Base-by-base conservation (phyloP, 192 early-diverging fungal species). In the Backusella liffmaniae region DNA sequence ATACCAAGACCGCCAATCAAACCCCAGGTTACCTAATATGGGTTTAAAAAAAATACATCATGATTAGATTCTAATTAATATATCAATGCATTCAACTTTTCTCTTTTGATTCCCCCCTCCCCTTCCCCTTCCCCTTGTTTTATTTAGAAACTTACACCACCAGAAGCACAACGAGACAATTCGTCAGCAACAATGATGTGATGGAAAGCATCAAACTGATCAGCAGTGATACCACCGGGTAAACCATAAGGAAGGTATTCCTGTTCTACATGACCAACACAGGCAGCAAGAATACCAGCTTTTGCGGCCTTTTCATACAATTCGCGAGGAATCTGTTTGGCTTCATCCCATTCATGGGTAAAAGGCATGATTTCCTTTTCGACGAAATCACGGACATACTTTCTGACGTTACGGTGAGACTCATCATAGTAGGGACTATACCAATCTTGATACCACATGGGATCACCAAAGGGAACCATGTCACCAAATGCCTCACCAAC, bases 311-410 rank as follows among this genome's bases (percentile, higher is more conserved):
- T 95, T 65, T 83, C 80, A 80, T 91, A 94, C 35, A 95, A 66
- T 65, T 84, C 83, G 44, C 84, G 86, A 16, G 94, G 94, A 21
- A 94, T 87, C 53, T 90, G 69, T 78, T 94, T 95, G 26, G 89
- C 88, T 77, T 94, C 94, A 75, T 95, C 94, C 94, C 91, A 94
- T 74, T 91, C 93, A 80, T 85, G 87, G 70, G 84, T 83, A 78
- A 83, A 88, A 5, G 92, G 92, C 84, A 91, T 93, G 46, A 94
- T 88, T 59, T 95, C 92, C 59, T 85, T 89, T 49, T 94, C 93
- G 21, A 93, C 92, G 85, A 93, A 95, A 16, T 77, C 70, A 70
- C 94, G 87, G 34, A 94, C 80, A 26, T 66, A 74, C 30, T 84
- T 82, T 53, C 93, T 84, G 9, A 93, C 32, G 9, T 83, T 74